Evolutionary conservation across 140 eudicot species (phyloP), one percentile per base, ranked within the genome.

Genomic region (Erigeron philadelphicus): DNA sequence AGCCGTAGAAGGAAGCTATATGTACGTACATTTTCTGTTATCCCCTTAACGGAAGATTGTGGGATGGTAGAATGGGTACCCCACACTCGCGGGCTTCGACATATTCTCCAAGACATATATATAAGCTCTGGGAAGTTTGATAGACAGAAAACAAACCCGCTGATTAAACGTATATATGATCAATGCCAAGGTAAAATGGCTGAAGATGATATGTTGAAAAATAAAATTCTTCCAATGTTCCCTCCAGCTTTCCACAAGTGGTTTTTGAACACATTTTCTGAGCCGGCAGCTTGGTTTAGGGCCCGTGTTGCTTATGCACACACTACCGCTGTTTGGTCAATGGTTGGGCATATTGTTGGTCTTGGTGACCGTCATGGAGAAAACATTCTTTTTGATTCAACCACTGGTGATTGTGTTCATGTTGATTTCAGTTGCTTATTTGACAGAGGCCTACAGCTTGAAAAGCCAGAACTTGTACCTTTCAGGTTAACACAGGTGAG

Each of bases 51-150:
- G 41, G 99, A 94, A 78, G 99, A 94, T 72, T 94, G 99, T 83
- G 99, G 99, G 48, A 94, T 94, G 99, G 99, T 94, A 66, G 99
- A 94, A 69, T 94, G 99, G 99, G 99, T 94, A 35, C 99, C 99
- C n/a, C 96, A 94, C 83, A 94, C 99, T 75, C 99, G 99, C 40
- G 97, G 99, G 15, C 97, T 94, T 47, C 85, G 99, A 19, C 97
- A 94, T 70, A 94, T 94, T 71, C 99, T 94, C 75, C 99, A 94
- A 74, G 99, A 94, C 79, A 89, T 90, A 64, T 94, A 94, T 57
- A 87, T 89, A 72, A 94, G 95, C 74, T 87, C 85, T 67, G 99
- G 99, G 52, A 94, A 87, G 76, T 94, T 94, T 79, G 99, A 94
- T 64, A 75, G 88, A 44, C 91, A 89, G 78, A 94, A 87, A 53